Base-by-base conservation (phyloP, 495 filamentous ascomycete species). In the Hypoxylon perforatum region DNA sequence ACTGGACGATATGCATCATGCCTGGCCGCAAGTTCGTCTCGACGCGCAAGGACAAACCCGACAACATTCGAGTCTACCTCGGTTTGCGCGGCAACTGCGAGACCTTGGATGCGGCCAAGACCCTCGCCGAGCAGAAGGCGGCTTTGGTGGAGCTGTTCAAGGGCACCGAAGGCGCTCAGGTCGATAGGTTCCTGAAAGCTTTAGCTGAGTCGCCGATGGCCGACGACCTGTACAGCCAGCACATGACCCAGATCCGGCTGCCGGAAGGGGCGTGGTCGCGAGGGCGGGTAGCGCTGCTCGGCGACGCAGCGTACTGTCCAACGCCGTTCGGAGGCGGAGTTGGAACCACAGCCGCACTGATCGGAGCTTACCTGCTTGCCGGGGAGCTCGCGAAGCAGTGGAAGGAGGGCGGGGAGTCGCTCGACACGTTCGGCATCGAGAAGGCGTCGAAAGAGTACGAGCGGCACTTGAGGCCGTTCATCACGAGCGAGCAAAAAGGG, bases 221-320 rank as follows among this genome's bases (percentile, higher is more conserved):
- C 14, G 56, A 59, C 39, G 63, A 65, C 12, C 22, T 58, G 17
- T 65, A 65, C 56, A 69, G 67, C 21, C 57, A 81, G 15, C 70
- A 65, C 0, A 72, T 77, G 11, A 74, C 86, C 39, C 75, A 76
- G 51, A n/a, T 81, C 46, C 56, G 49, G 5, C 12, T 19, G 5
- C 39, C 39, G 14, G n/a, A 42, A 3, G 61, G 61, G 12, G 33
- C 33, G 4, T 85, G 78, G 78, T 82, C 72, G 8, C 51, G 63
- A 0, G 81, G 81, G 4, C 73, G 81, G 4, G 74, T 84, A 9
- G 78, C 74, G 1, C 72, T 87, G 3, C 11, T 87, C 7, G 86
- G 86, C 1, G 86, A 88, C 67, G 79, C 85, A 0, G 85, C 71
- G 0, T 82, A 84, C 56, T 82, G 80, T 53, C 81, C 82, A 8